Evolutionary conservation across 2,329 filamentous ascomycete genomes (phyloP), one percentile per base, ranked within the genome.

Genomic region (Colletotrichum echinochloae): DNA sequence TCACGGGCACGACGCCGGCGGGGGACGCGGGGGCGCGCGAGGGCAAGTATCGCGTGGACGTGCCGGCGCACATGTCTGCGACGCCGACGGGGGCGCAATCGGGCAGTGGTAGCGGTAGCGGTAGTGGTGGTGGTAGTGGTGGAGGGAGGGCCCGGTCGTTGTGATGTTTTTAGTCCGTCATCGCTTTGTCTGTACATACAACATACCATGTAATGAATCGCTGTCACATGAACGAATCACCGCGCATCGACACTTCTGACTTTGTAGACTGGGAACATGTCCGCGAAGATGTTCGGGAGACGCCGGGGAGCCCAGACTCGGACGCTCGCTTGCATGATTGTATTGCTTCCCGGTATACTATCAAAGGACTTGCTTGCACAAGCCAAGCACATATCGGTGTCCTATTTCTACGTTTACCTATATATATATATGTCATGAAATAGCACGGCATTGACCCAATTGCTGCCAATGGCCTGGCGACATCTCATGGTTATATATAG

Each of bases 1-100:
- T 59, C 28, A 64, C 67, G 12, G 67, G 70, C 7, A 62, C 66
- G 66, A 72, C 66, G 61, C 70, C 70, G 12, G 70, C 61, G 18
- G n/a, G n/a, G n/a, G 66, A 70, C 23, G 44, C 55, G 51, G 46
- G 60, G 7, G 12, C 56, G 37, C n/a, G 56, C 18, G 70, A 71
- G 52, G 61, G 66, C 11, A 72, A 72, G 66, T 72, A 66, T 14
- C 5, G 60, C 12, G 26, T 70, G n/a, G 35, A 56, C 11, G 39
- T 28, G 44, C 18, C 67, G 20, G 20, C 7, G 7, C n/a, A 23
- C 30, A 46, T 52, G 18, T 33, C 41, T n/a, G 26, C 26, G 59
- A 35, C 39, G 0, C 16, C 35, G 62, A 6, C 18, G 63, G 63
- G 11, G 67, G 67, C 57, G 56, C 49, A 56, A 2, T 60, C 44